Evolutionary conservation across 2,329 filamentous ascomycete genomes (phyloP).

Genomic region (Botrytis aclada): DNA sequence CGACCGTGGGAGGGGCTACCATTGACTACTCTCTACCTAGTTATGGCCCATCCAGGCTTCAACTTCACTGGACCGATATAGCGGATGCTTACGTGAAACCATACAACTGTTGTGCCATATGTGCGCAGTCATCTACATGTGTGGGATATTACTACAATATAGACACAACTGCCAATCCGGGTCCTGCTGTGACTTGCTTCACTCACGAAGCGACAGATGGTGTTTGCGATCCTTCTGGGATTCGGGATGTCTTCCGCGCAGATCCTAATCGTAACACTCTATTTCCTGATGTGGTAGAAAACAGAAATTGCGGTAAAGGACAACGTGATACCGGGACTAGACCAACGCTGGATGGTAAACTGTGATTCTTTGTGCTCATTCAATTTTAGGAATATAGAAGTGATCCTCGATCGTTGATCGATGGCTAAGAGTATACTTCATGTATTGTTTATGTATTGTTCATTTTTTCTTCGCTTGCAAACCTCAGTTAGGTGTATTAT

Average conservation of each 20-base stretch:
- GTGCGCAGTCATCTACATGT: neutral
- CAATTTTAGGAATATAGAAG: neutral
- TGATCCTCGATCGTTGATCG: neutral
- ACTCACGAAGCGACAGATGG: neutral
- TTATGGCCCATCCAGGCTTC: neutral
- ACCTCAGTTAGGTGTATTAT: neutral
- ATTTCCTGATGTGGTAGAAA: neutral
- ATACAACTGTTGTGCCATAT: neutral
- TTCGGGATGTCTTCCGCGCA: neutral
- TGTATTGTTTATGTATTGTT: too few relatives aligned
- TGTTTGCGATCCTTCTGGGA: neutral
- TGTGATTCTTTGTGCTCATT: neutral
- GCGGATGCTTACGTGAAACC: neutral
- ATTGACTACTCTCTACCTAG: neutral
- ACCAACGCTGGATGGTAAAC: neutral
- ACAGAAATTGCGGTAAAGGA: neutral
- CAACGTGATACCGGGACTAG: neutral
- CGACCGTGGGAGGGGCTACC: neutral
- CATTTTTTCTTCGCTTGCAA: neutral
- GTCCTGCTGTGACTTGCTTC: neutral
- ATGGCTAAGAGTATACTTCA: accelerated
- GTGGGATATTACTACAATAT: neutral
- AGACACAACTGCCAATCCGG: neutral
- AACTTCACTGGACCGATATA: neutral
- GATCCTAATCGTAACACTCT: neutral